A percentile compares a stretch with the other conserved stretches of the same genome.
These are phyloP conservation scores for Neonectria punicea DNA, from an alignment of 2,329 filamentous ascomycete species.

Conservation along the genomic window DNA sequence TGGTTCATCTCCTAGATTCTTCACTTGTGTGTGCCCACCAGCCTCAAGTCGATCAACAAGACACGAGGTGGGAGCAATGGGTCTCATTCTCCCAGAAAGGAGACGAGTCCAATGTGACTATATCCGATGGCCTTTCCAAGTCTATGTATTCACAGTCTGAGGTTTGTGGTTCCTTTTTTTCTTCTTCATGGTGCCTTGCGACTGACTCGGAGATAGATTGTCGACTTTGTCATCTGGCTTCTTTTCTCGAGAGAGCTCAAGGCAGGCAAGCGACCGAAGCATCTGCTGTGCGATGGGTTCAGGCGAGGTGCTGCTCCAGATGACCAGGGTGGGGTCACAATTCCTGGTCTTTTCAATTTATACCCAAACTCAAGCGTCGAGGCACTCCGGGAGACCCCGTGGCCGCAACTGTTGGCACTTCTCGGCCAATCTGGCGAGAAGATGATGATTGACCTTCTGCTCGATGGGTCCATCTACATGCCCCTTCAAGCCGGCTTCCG, in stretches of 20 bases:
- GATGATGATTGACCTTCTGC: constrained; percentile 80
- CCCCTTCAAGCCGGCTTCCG: constrained; percentile 67
- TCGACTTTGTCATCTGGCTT: constrained; percentile 81
- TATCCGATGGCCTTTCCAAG: constrained; percentile 58
- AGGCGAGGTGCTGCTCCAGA: constrained; percentile 58
- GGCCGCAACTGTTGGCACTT: constrained; percentile 79
- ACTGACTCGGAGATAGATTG: constrained; percentile 63
- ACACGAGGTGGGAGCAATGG: constrained; percentile 65
- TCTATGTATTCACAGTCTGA: constrained; percentile 70
- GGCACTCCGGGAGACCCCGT: constrained; percentile 74
- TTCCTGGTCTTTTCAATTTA: constrained; percentile 73
- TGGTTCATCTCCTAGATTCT: constrained; percentile 73
- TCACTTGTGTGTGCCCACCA: constrained; percentile 70
- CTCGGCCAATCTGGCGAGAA: constrained; percentile 80
- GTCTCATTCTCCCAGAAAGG: constrained; percentile 69
- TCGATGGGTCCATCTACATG: constrained; percentile 81
- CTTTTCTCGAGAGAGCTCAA: constrained; percentile 72
- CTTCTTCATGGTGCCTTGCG: constrained; percentile 2
- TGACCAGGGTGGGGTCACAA: constrained; percentile 50
- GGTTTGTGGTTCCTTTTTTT: constrained; percentile 53
- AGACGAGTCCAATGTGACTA: constrained; percentile 66
- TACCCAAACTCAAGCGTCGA: constrained; percentile 77
- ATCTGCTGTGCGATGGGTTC: constrained; percentile 88
- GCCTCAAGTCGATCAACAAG: constrained; percentile 41
- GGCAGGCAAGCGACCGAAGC: constrained; percentile 65